A percentile compares a stretch with the other conserved stretches of the same genome.
These are phyloP conservation scores for Pleoardoris graminearum DNA, from an alignment of 2,329 filamentous ascomycete species.

Conservation along the genomic window DNA sequence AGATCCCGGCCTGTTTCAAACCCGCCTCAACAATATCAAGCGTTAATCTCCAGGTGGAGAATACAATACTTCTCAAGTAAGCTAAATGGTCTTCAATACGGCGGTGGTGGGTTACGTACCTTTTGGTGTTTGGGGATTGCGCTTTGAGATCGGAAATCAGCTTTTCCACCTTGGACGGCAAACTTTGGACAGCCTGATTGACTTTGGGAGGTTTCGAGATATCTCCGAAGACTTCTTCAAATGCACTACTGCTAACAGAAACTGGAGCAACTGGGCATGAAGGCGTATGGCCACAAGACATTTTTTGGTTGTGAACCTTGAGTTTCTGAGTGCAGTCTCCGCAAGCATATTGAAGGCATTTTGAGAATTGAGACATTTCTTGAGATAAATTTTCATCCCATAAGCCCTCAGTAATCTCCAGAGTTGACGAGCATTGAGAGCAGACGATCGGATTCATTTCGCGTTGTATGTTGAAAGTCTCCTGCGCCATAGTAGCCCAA, in stretches of 20 bases:
- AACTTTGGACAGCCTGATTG: not conserved
- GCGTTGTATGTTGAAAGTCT: constrained; percentile 18
- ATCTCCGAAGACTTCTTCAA: not conserved
- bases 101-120: too few relatives aligned
- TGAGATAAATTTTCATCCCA: constrained; percentile 6
- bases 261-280: constrained; percentile 17
- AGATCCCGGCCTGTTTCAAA: constrained; percentile 43
- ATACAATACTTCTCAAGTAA: too few relatives aligned
- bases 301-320: constrained; percentile 2
- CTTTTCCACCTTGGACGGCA: constrained; percentile 39
- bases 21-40: constrained; percentile 53
- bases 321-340: constrained; percentile 15
- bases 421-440: constrained; percentile 14
- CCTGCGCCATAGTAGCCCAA: constrained; percentile 14
- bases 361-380: constrained; percentile 14
- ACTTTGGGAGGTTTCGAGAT: not conserved
- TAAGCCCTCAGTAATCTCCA: constrained; percentile 9
- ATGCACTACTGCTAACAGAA: too few relatives aligned
- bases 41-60: constrained; percentile 56
- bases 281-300: constrained; percentile 19
- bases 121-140: constrained; percentile 37
- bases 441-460: constrained; percentile 18
- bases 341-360: constrained; percentile 20
- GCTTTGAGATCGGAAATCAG: constrained; percentile 40
- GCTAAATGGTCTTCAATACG: too few relatives aligned